These are phyloP conservation scores for Barnettozyma californica DNA, from an alignment of 805 yeast species.

Conservation along the genomic window DNA sequence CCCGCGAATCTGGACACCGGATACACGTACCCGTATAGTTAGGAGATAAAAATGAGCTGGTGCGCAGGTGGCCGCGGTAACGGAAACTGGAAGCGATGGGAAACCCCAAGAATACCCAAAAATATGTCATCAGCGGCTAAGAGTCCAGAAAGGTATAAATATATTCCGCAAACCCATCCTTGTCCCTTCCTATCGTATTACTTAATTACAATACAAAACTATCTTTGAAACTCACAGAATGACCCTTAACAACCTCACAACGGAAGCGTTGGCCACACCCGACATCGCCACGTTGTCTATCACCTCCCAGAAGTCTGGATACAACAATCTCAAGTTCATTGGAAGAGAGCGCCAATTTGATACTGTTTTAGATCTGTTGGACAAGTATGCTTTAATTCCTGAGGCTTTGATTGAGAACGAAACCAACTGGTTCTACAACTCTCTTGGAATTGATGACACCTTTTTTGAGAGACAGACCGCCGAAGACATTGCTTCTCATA, in stretches of 20 bases:
- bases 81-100: not conserved
- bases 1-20: not conserved
- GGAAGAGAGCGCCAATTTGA: constrained; percentile 81
- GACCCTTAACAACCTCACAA: constrained; percentile 4
- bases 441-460: constrained; percentile 85
- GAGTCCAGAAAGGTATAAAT: not conserved
- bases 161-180: not conserved
- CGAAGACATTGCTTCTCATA: constrained; percentile 73
- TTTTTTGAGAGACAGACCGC: constrained; percentile 86
- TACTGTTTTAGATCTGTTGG: constrained; percentile 74
- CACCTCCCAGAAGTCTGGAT: constrained; percentile 48
- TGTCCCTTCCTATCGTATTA: not conserved
- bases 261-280: constrained; percentile 18
- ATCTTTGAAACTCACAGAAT: not conserved
- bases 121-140: constrained; percentile 1
- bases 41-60: not conserved
- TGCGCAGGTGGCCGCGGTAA: not conserved
- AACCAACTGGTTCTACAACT: constrained; percentile 83
- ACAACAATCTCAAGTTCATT: constrained; percentile 67
- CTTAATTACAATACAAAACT: not conserved
- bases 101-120: not conserved
- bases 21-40: constrained; percentile 1
- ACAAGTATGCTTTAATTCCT: constrained; percentile 84
- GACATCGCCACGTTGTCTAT: constrained; percentile 38
- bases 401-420: constrained; percentile 80